These are phyloP conservation scores for Neopestalotiopsis rosae DNA, from an alignment of 2,329 filamentous ascomycete genomes.

Conservation along the genomic window DNA sequence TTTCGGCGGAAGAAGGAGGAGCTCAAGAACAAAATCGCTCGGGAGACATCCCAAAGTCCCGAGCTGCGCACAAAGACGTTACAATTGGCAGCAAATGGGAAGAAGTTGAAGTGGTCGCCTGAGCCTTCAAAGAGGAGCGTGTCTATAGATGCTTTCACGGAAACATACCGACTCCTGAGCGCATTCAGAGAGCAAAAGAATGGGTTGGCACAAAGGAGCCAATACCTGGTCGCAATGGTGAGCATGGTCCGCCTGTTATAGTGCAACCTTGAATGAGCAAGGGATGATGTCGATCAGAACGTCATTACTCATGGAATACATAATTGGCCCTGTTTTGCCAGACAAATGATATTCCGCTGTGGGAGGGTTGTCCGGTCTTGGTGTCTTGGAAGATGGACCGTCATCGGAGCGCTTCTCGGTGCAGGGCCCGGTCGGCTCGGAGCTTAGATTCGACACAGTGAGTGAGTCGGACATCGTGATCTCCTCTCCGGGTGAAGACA, in stretches of 20 bases:
- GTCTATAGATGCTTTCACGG: no score
- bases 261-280: neutral
- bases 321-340: neutral
- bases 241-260: no score
- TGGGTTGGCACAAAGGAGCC: no score
- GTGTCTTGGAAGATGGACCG: neutral
- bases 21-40: neutral
- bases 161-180: no score
- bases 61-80: neutral
- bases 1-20: neutral
- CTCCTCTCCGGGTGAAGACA: neutral
- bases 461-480: neutral
- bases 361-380: neutral
- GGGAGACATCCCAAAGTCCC: neutral
- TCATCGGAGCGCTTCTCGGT: neutral
- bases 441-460: neutral
- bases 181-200: no score
- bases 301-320: neutral
- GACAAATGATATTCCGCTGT: neutral
- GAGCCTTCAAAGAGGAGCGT: no score
- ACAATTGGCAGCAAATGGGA: no score
- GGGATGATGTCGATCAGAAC: neutral
- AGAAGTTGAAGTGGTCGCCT: no score
- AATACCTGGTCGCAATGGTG: no score
- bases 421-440: neutral